Percentiles rank a stretch among this genome's conserved stretches.
These are phyloP conservation scores for Lactarius sp. DNA, from an alignment of 768 basidiomycete genomes.

Conservation along the genomic window DNA sequence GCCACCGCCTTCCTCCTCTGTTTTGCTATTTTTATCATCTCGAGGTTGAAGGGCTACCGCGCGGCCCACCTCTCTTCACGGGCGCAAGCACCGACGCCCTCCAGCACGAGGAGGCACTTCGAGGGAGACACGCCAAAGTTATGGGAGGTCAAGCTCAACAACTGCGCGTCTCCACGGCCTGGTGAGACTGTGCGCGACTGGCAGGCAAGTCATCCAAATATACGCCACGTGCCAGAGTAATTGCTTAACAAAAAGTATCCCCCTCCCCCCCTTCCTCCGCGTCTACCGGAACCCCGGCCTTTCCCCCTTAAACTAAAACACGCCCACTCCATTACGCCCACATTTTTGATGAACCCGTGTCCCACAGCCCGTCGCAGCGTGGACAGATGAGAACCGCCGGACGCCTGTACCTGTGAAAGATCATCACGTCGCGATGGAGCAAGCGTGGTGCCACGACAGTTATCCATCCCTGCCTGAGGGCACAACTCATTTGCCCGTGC, in stretches of 20 bases:
- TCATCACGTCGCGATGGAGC: conserved; percentile 2
- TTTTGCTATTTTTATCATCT: background rate
- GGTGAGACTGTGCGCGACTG: background rate
- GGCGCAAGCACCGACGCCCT: background rate
- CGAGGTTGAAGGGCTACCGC: background rate
- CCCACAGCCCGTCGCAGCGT: conserved; percentile 19
- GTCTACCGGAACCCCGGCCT: background rate
- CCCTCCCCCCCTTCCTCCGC: no score
- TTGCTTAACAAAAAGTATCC: background rate
- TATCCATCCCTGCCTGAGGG: background rate
- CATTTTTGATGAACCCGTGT: no score
- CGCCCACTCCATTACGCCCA: no score
- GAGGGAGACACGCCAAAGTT: conserved; percentile 2
- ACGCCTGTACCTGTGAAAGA: background rate
- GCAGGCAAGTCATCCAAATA: conserved; percentile 9
- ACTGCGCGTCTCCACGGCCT: background rate
- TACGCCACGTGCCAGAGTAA: background rate
- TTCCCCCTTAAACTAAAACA: background rate
- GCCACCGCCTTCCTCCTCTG: background rate
- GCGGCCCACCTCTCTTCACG: background rate
- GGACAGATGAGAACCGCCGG: conserved; percentile 2
- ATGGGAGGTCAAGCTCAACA: conserved; percentile 18
- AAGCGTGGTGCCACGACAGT: conserved; percentile 4
- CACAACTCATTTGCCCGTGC: background rate
- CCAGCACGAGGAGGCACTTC: background rate